Evolutionary conservation across 768 basidiomycete genomes (phyloP), one percentile per base, ranked within the genome.

Genomic region (Boletus vinaceobasis): DNA sequence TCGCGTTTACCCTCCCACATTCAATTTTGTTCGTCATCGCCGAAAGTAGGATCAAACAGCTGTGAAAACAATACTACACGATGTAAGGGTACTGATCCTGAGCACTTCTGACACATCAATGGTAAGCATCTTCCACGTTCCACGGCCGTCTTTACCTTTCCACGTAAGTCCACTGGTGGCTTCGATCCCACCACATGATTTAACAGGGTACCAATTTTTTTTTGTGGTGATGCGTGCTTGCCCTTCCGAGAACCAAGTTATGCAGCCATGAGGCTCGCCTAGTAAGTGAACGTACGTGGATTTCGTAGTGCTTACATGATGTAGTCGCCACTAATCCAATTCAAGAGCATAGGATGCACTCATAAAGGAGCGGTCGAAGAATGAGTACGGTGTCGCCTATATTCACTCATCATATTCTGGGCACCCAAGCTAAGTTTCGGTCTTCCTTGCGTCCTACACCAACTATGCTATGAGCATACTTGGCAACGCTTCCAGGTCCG

Each of bases 171-270:
- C 21, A 36, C 33, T 35, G 23, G 21, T 42, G 26, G 40, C 13
- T 52, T 55, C 29, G 38, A 42, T 42, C 42, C 45, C 21, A 48
- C 32, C 54, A 23, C n/a, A n/a, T n/a, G n/a, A n/a, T n/a, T n/a
- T n/a, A n/a, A n/a, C n/a, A n/a, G n/a, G n/a, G n/a, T n/a, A n/a
- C n/a, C n/a, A n/a, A n/a, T n/a, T n/a, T n/a, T n/a, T n/a, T n/a
- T n/a, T n/a, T n/a, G n/a, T n/a, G n/a, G n/a, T n/a, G n/a, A n/a
- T n/a, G n/a, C n/a, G n/a, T n/a, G n/a, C n/a, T n/a, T n/a, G n/a
- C n/a, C n/a, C n/a, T n/a, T n/a, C n/a, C n/a, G n/a, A n/a, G n/a
- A n/a, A n/a, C n/a, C n/a, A n/a, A 29, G 27, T 27, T 26, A 9
- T 21, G 15, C 5, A 23, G 11, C 19, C 11, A 7, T 7, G 19